phyloP scores from a whole-genome alignment of 2,329 filamentous ascomycete genomes.

The Alternaria incomplexa region DNA sequence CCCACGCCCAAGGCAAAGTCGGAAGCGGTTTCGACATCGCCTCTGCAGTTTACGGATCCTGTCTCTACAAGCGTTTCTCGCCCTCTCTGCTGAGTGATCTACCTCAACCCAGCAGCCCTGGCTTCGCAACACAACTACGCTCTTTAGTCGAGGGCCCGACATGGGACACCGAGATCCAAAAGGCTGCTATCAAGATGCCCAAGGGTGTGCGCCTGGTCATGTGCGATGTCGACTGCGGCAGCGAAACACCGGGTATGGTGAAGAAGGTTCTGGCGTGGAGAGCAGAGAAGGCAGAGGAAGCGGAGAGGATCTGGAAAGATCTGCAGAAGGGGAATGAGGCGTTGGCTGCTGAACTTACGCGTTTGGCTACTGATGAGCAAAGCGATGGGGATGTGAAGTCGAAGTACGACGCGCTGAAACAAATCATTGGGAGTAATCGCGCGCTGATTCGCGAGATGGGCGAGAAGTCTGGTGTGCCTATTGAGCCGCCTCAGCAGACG shows the following conservation, averaged over 20 bases:
- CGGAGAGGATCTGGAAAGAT: constrained; percentile 73
- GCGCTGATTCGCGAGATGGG: constrained; percentile 79
- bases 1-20: constrained; percentile 94
- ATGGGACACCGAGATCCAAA: constrained; percentile 83
- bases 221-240: constrained; percentile 95
- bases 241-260: constrained; percentile 93
- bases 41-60: constrained; percentile 89
- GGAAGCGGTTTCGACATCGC: constrained; percentile 96
- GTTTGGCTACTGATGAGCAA: constrained; percentile 52
- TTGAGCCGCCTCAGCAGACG: constrained; percentile 88
- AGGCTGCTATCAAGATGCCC: constrained; percentile 74
- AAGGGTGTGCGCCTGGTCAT: constrained; percentile 79
- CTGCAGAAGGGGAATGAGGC: constrained; percentile 77
- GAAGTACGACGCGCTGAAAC: constrained; percentile 58
- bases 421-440: constrained; percentile 59
- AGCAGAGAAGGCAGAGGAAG: constrained; percentile 66
- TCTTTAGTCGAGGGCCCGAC: constrained; percentile 65
- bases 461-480: constrained; percentile 73
- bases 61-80: constrained; percentile 90
- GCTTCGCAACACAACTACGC: constrained; percentile 71
- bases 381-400: constrained; percentile 49
- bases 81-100: constrained; percentile 72
- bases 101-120: constrained; percentile 68
- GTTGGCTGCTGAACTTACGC: constrained; percentile 69
- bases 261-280: constrained; percentile 88